Percentiles rank a stretch among this genome's conserved stretches.
These are phyloP conservation scores for Boletus smithii DNA, from an alignment of 1,284 basidiomycete genomes.

Conservation along the genomic window DNA sequence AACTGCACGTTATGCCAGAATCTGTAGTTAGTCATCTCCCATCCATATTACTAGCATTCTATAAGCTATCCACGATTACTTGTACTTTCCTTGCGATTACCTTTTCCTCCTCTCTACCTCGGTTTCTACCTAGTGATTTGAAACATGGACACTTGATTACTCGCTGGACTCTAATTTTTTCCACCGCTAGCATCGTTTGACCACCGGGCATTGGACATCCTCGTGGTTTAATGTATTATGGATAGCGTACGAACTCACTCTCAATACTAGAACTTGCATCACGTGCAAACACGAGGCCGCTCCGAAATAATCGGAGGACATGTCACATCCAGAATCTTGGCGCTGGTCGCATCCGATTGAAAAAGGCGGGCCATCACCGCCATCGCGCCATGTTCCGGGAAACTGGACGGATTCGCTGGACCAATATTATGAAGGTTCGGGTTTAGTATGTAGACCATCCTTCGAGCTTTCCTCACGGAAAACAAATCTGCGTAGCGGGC, in stretches of 20 bases:
- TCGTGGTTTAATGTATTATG: constrained; percentile 24
- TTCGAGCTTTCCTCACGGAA: neutral
- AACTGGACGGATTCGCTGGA: constrained; percentile 16
- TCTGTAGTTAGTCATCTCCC: constrained; percentile 46
- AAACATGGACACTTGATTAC: constrained; percentile 19
- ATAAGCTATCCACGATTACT: constrained; percentile 31
- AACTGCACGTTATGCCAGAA: constrained; percentile 67
- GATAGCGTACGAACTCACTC: constrained; percentile 25
- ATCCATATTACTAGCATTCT: constrained; percentile 27
- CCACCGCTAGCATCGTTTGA: constrained; percentile 13
- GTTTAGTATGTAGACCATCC: neutral
- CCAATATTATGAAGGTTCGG: neutral
- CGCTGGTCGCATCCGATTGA: too few relatives aligned
- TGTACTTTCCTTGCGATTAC: constrained; percentile 23
- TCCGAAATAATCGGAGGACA: too few relatives aligned
- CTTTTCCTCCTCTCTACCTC: neutral
- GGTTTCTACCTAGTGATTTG: constrained; percentile 5
- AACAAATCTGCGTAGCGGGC: neutral
- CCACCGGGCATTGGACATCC: constrained; percentile 14
- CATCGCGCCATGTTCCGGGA: constrained; percentile 29
- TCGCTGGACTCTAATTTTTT: constrained; percentile 10
- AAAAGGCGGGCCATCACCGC: constrained; percentile 9
- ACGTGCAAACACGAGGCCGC: too few relatives aligned
- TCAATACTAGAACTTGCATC: too few relatives aligned
- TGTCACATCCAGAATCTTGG: too few relatives aligned